These are phyloP conservation scores for Exophiala sideris DNA, from an alignment of 2,329 filamentous ascomycete genomes.

Conservation along the genomic window DNA sequence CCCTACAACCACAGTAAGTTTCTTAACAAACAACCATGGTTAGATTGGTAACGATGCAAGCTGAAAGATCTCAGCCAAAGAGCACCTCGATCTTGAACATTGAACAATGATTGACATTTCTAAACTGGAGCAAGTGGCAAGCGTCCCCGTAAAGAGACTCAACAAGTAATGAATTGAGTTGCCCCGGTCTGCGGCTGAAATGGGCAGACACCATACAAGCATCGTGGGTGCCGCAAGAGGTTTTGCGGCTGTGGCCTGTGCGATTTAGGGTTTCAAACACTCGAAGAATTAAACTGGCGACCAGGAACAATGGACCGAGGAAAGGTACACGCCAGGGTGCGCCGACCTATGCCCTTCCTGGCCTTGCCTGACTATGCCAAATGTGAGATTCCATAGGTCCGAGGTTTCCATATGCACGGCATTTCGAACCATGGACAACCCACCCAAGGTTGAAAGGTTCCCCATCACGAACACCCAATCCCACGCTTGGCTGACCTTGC, in stretches of 20 bases:
- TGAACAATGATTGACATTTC: not conserved
- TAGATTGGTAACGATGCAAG: not conserved
- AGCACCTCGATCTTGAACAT: not conserved
- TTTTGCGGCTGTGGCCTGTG: not conserved
- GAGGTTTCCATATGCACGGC: not conserved
- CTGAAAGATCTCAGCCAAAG: not conserved
- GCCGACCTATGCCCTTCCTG: not conserved
- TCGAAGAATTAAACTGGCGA: not conserved
- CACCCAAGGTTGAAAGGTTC: not conserved
- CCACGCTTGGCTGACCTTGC: not conserved
- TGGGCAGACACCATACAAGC: not conserved
- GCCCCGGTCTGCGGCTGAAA: not conserved
- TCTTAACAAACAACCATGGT: not conserved
- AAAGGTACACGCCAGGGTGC: not conserved
- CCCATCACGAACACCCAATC: not conserved
- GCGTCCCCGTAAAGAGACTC: not conserved
- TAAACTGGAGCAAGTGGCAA: not conserved
- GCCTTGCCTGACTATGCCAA: not conserved
- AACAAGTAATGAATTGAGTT: too few species aligned
- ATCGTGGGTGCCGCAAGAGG: too few species aligned
- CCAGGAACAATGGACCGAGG: not conserved
- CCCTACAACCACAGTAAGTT: too few species aligned
- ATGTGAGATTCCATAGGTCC: constrained; percentile 2
- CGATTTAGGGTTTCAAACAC: not conserved
- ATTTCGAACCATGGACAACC: not conserved